Base-by-base conservation (phyloP, 108 stramenopile species). In the Cyclotella atomus region DNA sequence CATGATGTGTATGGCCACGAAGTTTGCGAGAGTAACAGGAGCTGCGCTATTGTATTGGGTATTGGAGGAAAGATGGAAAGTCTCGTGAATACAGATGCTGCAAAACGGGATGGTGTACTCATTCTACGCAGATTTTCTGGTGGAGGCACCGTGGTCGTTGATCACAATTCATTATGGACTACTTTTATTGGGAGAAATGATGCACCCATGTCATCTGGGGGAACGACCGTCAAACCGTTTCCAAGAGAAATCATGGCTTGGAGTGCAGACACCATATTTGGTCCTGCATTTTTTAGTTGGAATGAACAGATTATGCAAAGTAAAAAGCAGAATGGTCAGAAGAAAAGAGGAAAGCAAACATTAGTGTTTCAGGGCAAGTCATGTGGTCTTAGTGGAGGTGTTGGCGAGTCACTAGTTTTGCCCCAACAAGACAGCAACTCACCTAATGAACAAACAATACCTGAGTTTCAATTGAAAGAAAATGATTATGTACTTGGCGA, bases 111-210 rank as follows among this genome's bases (percentile, higher is more conserved):
- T 41, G 63, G 80, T n/a, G 73, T 95, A 5, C 34, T 85, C 43
- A 82, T 94, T 12, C 43, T 96, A 27, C 92, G 91, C 65, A 81
- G 98, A 53, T 98, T 96, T 83, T 92, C 91, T 9, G 98, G 98
- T 32, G 98, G 96, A 9, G 98, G 98, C 17, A 98, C 96, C 12
- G 98, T 98, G 2, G 92, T 98, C 0, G 81, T 97, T 54, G 95
- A 97, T 82, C 77, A 81, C 27, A 79, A 79, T 52, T 91, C 89
- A 1, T 64, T 97, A 9, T 92, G 32, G 88, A 75, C 25, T 41
- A 70, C 20, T 24, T 71, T 59, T 64, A 77, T 68, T 65, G 43
- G 68, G 5, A 56, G 64, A 6, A 65, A 65, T 34, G 30, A 65
- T 49, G 64, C 38, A 7, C 45, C 45, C 0, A 65, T 65, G 64